Conservation (phyloP, 371 early-diverging fungal species). For the Mucor velutinosus region DNA sequence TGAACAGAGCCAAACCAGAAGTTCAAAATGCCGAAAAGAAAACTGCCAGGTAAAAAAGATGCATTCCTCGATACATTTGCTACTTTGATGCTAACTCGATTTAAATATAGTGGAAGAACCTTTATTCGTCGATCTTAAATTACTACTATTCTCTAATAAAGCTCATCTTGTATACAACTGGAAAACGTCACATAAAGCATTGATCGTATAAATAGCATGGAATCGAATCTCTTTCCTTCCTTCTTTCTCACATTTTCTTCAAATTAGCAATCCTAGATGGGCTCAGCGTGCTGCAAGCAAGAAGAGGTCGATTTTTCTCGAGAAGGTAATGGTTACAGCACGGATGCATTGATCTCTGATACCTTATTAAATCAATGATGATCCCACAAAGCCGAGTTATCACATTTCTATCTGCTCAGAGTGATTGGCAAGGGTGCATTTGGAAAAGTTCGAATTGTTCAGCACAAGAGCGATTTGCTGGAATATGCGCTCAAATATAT, state of each 20-base stretch:
- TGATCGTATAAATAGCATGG: neutral
- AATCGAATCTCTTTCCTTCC: neutral
- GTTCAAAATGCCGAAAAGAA: constrained; percentile 81
- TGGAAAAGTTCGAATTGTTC: constrained; percentile 85
- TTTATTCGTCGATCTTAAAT: constrained; percentile 23
- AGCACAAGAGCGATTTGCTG: constrained; percentile 71
- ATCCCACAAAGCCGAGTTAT: constrained; percentile 59
- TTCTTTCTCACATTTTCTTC: neutral
- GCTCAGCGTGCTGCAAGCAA: constrained; percentile 38
- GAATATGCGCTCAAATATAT: constrained; percentile 68
- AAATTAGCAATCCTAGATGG: constrained; percentile 15
- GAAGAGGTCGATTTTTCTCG: constrained; percentile 33
- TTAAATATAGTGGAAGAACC: constrained; percentile 23
- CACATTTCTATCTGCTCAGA: constrained; percentile 69
- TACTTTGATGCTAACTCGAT: neutral
- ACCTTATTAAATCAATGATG: constrained; percentile 79
- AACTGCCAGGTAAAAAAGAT: constrained; percentile 66
- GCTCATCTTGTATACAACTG: neutral
- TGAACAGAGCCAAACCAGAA: constrained; percentile 97
- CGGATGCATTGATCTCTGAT: constrained; percentile 75
- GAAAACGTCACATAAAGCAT: constrained; percentile 1
- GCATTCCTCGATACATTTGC: neutral
- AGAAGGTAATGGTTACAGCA: constrained; percentile 41
- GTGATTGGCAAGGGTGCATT: constrained; percentile 78
- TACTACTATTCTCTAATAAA: neutral